These are phyloP conservation scores for Akanthomyces dipterigenus DNA, from an alignment of 2,329 filamentous ascomycete species.

Conservation along the genomic window DNA sequence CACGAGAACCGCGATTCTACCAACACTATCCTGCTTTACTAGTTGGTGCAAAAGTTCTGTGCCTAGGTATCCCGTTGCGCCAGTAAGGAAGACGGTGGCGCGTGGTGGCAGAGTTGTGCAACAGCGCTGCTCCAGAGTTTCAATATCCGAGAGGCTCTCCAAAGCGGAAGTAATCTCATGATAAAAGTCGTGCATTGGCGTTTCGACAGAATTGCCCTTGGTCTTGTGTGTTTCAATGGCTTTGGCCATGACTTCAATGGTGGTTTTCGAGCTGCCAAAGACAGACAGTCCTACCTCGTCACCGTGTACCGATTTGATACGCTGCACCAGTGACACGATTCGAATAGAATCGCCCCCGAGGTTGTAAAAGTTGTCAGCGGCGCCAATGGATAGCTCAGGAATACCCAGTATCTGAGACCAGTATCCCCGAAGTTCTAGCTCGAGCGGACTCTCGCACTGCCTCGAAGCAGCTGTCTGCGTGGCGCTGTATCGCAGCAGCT, in stretches of 20 bases:
- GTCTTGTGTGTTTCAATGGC: not conserved
- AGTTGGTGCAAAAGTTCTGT: conserved; percentile 70
- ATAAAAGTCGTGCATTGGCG: not conserved
- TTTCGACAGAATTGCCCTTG: not conserved
- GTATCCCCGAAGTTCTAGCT: conserved; percentile 1
- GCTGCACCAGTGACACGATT: conserved; percentile 16
- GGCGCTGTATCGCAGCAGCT: not conserved
- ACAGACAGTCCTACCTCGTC: not conserved
- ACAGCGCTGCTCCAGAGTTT: conserved; percentile 3
- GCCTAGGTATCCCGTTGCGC: conserved; percentile 69
- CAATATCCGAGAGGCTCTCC: not conserved
- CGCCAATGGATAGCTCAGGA: conserved; percentile 11
- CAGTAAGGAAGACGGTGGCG: conserved; percentile 68
- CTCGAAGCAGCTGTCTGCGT: not conserved
- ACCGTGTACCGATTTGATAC: not conserved
- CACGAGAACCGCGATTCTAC: conserved; percentile 60
- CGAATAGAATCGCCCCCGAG: conserved; percentile 19
- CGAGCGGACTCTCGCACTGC: not conserved
- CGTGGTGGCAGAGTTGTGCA: conserved; percentile 15
- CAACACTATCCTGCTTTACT: conserved; percentile 42
- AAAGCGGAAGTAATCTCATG: not conserved
- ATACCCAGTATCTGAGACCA: conserved; percentile 14
- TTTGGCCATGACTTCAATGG: not conserved
- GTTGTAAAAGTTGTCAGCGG: conserved; percentile 17
- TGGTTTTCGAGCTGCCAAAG: not conserved